phyloP scores from a whole-genome alignment of 192 early-diverging fungal species.

The Podochytrium sp. region DNA sequence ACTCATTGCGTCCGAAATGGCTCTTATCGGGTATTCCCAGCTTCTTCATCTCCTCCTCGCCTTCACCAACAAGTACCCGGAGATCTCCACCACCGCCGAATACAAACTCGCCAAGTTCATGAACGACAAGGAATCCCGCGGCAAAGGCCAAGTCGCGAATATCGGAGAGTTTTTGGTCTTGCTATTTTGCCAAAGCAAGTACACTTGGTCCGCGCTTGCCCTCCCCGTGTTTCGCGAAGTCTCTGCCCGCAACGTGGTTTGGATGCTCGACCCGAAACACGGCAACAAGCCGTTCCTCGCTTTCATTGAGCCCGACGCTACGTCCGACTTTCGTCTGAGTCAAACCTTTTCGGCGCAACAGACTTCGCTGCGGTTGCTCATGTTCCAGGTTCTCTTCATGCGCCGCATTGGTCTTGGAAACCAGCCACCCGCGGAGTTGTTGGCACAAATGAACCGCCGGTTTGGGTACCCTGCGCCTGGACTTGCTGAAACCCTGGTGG shows the following conservation, averaged over 20 bases:
- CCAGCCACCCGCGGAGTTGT: not conserved
- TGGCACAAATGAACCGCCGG: not conserved
- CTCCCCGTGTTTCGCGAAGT: conserved; percentile 16
- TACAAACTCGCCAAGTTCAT: conserved; percentile 3
- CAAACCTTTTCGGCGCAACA: conserved; percentile 4
- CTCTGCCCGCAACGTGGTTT: conserved; percentile 27
- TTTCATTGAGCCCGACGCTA: conserved; percentile 21
- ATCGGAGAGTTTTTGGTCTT: conserved; percentile 30
- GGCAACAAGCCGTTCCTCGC: conserved; percentile 36
- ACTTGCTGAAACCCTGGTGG: not conserved
- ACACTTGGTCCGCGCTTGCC: conserved; percentile 12
- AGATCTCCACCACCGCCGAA: conserved; percentile 10
- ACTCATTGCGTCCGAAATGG: conserved; percentile 30
- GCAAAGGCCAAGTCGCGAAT: conserved; percentile 18
- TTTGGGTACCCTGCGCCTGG: not conserved
- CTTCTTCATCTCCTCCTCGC: conserved; percentile 33
- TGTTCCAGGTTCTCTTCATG: conserved; percentile 34
- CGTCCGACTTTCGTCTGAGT: conserved; percentile 6
- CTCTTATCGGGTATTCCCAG: conserved; percentile 30
- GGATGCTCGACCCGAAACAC: conserved; percentile 23
- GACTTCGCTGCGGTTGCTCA: conserved; percentile 17
- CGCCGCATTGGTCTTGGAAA: not conserved
- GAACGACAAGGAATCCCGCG: conserved; percentile 1
- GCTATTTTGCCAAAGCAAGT: not conserved
- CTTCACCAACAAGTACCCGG: conserved; percentile 8